Evolutionary conservation across 768 basidiomycete genomes (phyloP).

Genomic region (Saitozyma podzolica): DNA sequence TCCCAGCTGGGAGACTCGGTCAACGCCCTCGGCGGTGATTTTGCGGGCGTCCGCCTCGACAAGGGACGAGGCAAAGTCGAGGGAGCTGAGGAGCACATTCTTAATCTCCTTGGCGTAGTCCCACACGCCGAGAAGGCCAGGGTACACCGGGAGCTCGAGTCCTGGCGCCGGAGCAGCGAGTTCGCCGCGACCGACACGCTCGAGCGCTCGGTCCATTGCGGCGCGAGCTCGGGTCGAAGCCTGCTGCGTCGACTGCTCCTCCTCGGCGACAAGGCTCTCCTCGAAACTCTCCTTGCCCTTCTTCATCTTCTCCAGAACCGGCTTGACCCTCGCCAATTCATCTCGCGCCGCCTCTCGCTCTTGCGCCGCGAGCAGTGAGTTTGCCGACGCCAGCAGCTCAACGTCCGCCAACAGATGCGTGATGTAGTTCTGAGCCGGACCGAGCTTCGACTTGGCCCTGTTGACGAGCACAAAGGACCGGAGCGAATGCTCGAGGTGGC

Average conservation of each 20-base stretch:
- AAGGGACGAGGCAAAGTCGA: slow-evolving; percentile 74
- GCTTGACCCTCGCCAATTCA: slow-evolving; percentile 69
- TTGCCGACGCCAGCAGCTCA: slow-evolving; percentile 79
- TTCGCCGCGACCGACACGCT: slow-evolving; percentile 72
- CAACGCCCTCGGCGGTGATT: slow-evolving; percentile 66
- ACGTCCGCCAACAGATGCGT: slow-evolving; percentile 85
- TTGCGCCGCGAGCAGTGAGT: slow-evolving; percentile 77
- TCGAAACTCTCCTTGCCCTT: slow-evolving; percentile 71
- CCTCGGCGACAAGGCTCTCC: slow-evolving; percentile 71
- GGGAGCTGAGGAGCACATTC: slow-evolving; percentile 68
- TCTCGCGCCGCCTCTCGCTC: slow-evolving; percentile 72
- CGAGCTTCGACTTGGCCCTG: slow-evolving; percentile 92
- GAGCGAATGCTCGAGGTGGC: slow-evolving; percentile 81
- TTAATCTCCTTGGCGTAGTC: slow-evolving; percentile 82
- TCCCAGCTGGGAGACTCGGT: slow-evolving; percentile 66
- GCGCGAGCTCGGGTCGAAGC: slow-evolving; percentile 62
- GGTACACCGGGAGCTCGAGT: slow-evolving; percentile 67
- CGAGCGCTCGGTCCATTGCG: slow-evolving; percentile 68
- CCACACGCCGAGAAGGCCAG: slow-evolving; percentile 78
- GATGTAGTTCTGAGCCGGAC: slow-evolving; percentile 88
- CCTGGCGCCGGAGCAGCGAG: slow-evolving; percentile 55
- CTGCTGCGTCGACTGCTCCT: slow-evolving; percentile 68
- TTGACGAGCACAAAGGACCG: slow-evolving; percentile 95
- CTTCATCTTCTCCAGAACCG: slow-evolving; percentile 86
- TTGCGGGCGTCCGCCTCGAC: slow-evolving; percentile 81